These are phyloP conservation scores for Sordariomycetes sp. DNA, from an alignment of 2,329 filamentous ascomycete species.

Conservation along the genomic window DNA sequence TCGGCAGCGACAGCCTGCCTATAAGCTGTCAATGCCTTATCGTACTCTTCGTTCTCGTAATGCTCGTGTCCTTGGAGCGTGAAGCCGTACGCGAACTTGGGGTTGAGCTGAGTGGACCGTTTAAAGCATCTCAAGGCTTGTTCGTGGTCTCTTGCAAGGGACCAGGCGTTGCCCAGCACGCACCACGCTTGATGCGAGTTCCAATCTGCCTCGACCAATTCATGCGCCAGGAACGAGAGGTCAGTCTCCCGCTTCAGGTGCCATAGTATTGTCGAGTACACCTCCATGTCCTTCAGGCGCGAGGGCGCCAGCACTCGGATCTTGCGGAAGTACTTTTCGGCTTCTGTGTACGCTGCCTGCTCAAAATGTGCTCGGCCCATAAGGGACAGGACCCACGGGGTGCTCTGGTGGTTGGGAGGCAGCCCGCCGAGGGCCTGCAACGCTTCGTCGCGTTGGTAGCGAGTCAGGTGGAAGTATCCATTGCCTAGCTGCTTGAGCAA, in stretches of 20 bases:
- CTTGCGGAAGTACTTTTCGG: constrained; percentile 76
- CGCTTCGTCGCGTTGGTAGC: constrained; percentile 71
- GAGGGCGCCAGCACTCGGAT: constrained; percentile 74
- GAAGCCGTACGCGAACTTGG: constrained; percentile 89
- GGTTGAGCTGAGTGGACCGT: constrained; percentile 81
- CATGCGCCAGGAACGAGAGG: constrained; percentile 84
- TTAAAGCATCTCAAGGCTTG: constrained; percentile 93
- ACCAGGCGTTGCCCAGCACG: constrained; percentile 89
- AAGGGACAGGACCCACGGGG: constrained; percentile 86
- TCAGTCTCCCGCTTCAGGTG: constrained; percentile 89
- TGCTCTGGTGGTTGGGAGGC: constrained; percentile 69
- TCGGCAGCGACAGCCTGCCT: constrained; percentile 80
- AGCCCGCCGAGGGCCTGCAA: constrained; percentile 65
- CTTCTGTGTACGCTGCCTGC: constrained; percentile 74
- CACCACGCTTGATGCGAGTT: constrained; percentile 94
- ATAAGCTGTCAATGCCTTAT: constrained; percentile 85
- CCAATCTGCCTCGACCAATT: constrained; percentile 78
- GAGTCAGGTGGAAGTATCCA: constrained; percentile 69
- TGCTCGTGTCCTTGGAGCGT: constrained; percentile 95
- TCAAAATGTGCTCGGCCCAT: constrained; percentile 90
- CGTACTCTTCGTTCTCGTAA: constrained; percentile 92
- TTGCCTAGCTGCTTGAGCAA: constrained; percentile 73
- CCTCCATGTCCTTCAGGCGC: constrained; percentile 88
- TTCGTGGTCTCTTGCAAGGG: constrained; percentile 84
- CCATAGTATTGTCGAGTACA: constrained; percentile 99